Conservation (phyloP, 1,284 basidiomycete species). For the Leccinum griseonigrum region DNA sequence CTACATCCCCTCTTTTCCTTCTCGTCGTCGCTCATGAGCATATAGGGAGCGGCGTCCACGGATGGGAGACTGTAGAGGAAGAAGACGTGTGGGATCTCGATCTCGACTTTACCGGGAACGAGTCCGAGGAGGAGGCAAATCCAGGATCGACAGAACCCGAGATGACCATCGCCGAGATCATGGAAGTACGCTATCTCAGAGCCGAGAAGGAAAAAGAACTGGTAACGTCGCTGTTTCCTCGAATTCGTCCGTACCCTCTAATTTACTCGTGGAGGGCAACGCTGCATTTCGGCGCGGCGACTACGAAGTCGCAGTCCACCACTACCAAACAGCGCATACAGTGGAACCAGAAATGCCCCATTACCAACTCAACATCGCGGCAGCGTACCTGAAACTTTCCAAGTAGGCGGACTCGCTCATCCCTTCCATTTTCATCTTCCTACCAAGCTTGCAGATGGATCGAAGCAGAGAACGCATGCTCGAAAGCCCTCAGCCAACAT, state of each 20-base stretch:
- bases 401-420: conserved; percentile 44
- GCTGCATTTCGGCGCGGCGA: conserved; percentile 59
- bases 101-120: conserved; percentile 55
- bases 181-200: conserved; percentile 66
- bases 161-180: conserved; percentile 65
- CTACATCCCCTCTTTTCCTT: neutral
- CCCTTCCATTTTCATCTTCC: conserved; percentile 3
- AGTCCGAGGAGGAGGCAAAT: conserved; percentile 48
- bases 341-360: conserved; percentile 69
- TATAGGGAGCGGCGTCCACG: conserved; percentile 54
- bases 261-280: conserved; percentile 50
- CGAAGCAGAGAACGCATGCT: conserved; percentile 65
- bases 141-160: conserved; percentile 39
- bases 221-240: conserved; percentile 34
- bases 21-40: neutral
- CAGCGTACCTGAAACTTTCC: conserved; percentile 61
- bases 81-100: conserved; percentile 72
- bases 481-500: conserved; percentile 58
- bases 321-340: conserved; percentile 54
- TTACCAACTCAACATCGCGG: conserved; percentile 70
- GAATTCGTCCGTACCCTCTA: neutral
- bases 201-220: conserved; percentile 68
- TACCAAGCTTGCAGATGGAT: conserved; percentile 49
- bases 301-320: conserved; percentile 49
- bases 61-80: conserved; percentile 68